phyloP scores from a whole-genome alignment of 768 basidiomycete genomes.

The Hypholoma sublateritium region DNA sequence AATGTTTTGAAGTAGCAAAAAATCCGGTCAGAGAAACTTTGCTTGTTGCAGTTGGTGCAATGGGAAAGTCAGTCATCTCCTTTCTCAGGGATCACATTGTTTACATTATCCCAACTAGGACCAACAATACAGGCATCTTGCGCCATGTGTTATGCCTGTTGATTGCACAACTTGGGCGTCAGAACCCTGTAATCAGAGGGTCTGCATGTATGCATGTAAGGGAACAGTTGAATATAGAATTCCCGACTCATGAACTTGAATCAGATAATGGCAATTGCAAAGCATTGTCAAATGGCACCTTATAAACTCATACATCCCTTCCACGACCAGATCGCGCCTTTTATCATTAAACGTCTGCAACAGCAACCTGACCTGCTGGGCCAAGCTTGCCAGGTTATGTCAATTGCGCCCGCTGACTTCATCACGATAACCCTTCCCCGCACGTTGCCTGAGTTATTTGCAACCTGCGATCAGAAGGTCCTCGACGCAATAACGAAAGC shows the following conservation, averaged over 20 bases:
- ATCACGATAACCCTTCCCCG: conserved; percentile 60
- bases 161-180: conserved; percentile 63
- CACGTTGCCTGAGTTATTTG: conserved; percentile 72
- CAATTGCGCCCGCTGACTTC: conserved; percentile 56
- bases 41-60: conserved; percentile 56
- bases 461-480: conserved; percentile 53
- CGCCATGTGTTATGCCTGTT: conserved; percentile 61
- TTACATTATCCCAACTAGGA: conserved; percentile 30
- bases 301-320: conserved; percentile 73
- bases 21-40: conserved; percentile 61
- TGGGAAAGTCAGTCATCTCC: conserved; percentile 43
- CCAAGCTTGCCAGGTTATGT: conserved; percentile 72
- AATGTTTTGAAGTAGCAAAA: conserved; percentile 45
- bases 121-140: conserved; percentile 49
- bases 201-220: conserved; percentile 67
- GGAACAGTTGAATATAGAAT: not conserved
- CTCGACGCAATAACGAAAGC: conserved; percentile 63
- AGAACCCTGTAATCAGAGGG: conserved; percentile 70
- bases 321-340: conserved; percentile 64
- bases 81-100: not conserved
- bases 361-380: conserved; percentile 56
- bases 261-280: conserved; percentile 61
- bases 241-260: not conserved
- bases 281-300: conserved; percentile 55
- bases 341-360: conserved; percentile 57